phyloP scores from a whole-genome alignment of 2,329 filamentous ascomycete genomes.

The Penicillium fuscoglaucum region DNA sequence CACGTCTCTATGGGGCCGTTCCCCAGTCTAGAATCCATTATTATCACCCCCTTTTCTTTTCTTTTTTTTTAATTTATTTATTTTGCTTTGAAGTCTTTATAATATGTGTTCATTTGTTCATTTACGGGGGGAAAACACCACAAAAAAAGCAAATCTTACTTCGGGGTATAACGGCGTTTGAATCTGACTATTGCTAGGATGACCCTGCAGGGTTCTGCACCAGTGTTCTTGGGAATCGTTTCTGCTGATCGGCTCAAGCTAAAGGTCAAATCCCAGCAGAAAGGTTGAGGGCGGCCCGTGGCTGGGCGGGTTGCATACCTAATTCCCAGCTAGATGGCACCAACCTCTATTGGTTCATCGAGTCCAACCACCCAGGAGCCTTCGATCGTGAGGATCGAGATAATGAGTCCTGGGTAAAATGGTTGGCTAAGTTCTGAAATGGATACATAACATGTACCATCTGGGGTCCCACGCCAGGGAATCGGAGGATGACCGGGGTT shows the following conservation, averaged over 20 bases:
- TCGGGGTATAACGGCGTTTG: neutral
- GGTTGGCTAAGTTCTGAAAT: neutral
- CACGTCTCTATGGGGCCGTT: constrained; percentile 18
- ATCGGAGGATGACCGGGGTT: neutral
- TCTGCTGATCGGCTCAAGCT: neutral
- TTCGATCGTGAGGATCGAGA: constrained; percentile 5
- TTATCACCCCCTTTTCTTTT: neutral
- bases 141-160: neutral
- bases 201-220: neutral
- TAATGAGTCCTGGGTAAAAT: neutral
- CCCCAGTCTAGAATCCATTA: constrained; percentile 9
- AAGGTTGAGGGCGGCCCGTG: constrained; percentile 21
- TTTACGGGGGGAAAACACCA: neutral
- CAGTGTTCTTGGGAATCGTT: neutral
- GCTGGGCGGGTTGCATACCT: constrained; percentile 19
- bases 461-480: neutral
- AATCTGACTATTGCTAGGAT: neutral
- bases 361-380: neutral
- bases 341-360: constrained; percentile 30
- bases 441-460: neutral
- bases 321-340: constrained; percentile 33
- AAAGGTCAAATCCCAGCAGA: constrained; percentile 13
- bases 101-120: neutral
- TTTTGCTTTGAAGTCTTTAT: neutral
- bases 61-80: neutral